Base-by-base conservation (phyloP, 2,329 filamentous ascomycete species). In the Pseudogymnoascus sp. region DNA sequence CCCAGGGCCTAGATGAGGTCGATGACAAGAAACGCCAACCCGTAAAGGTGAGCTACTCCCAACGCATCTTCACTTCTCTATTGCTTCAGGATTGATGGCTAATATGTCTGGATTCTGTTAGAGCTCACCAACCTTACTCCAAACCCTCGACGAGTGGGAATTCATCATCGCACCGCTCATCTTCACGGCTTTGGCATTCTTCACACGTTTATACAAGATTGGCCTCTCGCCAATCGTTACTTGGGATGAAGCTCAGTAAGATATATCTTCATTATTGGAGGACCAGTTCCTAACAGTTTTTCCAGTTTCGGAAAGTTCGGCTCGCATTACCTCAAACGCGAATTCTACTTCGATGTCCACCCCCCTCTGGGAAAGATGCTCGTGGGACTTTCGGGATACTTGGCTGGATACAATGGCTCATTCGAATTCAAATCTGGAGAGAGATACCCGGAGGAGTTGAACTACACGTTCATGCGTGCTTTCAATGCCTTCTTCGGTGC, bases 341-440 rank as follows among this genome's bases (percentile, higher is more conserved):
- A 99, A 78, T 97, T 97, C 82, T 99, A 99, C 84, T 99, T 99
- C 79, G 91, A 96, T 82, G 81, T 96, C 64, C 91, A 96, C 77
- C 95, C 95, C 68, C 95, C 95, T 62, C 86, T 99, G 66, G 95
- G 95, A 75, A 99, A 99, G 82, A 97, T 99, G 86, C 87, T 99
- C 63, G 93, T 99, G 70, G 95, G 95, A 66, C 84, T 99, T 61
- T 97, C 95, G 5, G 95, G 95, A 74, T 96, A 96, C 74, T 83
- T 99, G 66, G 96, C 93, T 69, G 93, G 93, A 68, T 99, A 99
- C 82, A 99, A 99, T 80, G 95, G 95, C 64, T 96, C 93, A 3
- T 99, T 99, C 78, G 95, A 99, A 74, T 99, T 99, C 84, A 99
- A 99, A 78, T 97, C 93, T 62, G 95, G 95, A 75, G 95, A 97